Conservation (phyloP, 768 basidiomycete species). For the Kwoniella dejecticola region DNA sequence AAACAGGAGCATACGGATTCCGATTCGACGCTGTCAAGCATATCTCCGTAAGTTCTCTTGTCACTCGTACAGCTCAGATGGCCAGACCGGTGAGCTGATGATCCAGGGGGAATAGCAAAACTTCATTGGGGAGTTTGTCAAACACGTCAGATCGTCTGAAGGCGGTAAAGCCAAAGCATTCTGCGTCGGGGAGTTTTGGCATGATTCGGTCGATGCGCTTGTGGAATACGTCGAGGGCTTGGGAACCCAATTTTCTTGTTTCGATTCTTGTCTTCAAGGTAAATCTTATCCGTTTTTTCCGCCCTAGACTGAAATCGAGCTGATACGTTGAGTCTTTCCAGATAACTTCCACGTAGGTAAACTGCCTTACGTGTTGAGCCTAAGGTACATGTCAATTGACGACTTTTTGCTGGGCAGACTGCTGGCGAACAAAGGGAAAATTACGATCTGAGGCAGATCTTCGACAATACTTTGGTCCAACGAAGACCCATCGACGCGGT, state of each 20-base stretch:
- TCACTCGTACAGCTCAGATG: too few relatives aligned
- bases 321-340: too few relatives aligned
- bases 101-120: constrained; percentile 52
- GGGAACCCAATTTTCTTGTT: constrained; percentile 72
- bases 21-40: constrained; percentile 92
- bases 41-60: constrained; percentile 42
- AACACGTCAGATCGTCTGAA: constrained; percentile 56
- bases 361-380: neutral
- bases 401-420: constrained; percentile 55
- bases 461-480: constrained; percentile 70
- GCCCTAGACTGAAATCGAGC: neutral
- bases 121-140: constrained; percentile 57
- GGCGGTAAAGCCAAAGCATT: constrained; percentile 62
- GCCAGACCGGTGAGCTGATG: too few relatives aligned
- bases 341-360: constrained; percentile 43
- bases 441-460: constrained; percentile 76
- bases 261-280: constrained; percentile 82
- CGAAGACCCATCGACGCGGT: constrained; percentile 76
- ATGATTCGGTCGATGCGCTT: constrained; percentile 56
- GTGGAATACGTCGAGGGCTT: constrained; percentile 52
- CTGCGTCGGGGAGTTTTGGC: constrained; percentile 79
- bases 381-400: constrained; percentile 3
- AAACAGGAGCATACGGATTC: constrained; percentile 65
- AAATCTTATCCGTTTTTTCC: too few relatives aligned
- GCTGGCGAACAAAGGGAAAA: constrained; percentile 69